Evolutionary conservation across 2,329 filamentous ascomycete species (phyloP).

Genomic region (Cadophora sp.): DNA sequence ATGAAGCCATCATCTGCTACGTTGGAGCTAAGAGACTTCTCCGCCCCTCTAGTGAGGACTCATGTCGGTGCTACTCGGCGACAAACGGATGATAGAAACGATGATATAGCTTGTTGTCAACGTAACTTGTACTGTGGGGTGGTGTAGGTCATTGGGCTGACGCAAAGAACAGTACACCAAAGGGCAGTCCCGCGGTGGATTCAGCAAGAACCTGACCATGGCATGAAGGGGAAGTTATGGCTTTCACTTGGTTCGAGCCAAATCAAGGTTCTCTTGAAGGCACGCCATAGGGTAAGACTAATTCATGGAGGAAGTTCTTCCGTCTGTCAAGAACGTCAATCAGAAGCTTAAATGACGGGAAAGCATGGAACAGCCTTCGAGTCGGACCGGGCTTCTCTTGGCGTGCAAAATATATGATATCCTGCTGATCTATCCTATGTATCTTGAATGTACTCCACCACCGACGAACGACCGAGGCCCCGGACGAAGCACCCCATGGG

Average conservation of each 20-base stretch:
- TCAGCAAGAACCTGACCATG: neutral
- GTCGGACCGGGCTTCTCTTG: neutral
- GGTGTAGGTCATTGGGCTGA: neutral
- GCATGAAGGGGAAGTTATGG: neutral
- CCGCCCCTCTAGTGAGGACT: neutral
- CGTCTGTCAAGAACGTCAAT: neutral
- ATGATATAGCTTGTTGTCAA: neutral
- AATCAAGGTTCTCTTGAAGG: neutral
- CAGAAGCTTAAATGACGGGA: neutral
- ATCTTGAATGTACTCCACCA: slow-evolving; percentile 1
- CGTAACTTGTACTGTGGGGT: neutral
- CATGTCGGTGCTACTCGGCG: slow-evolving; percentile 2
- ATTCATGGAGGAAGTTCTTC: neutral
- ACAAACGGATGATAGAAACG: neutral
- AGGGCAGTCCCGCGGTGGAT: neutral
- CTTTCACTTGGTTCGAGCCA: neutral
- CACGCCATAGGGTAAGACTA: neutral
- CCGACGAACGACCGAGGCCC: neutral
- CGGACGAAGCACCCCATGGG: slow-evolving; percentile 1
- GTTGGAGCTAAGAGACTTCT: neutral
- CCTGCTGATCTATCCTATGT: neutral
- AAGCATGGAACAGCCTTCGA: neutral
- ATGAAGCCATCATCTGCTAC: neutral
- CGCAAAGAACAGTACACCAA: neutral
- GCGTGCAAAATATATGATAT: neutral